Conservation (phyloP, 805 yeast genomes). For the Grigorovia transvaalensis region DNA sequence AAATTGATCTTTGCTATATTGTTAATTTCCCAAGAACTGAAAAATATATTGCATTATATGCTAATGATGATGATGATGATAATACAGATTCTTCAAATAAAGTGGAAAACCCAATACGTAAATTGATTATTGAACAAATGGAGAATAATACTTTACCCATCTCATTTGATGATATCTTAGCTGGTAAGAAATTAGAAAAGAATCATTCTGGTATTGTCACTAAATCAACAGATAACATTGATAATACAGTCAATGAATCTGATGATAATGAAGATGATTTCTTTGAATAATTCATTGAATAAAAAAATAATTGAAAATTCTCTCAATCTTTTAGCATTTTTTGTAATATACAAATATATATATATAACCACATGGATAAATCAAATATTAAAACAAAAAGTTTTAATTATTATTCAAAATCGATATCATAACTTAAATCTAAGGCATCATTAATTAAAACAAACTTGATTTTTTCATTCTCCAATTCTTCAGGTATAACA, state of each 20-base stretch:
- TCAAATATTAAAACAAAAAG: neutral
- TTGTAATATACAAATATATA: neutral
- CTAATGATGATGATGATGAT: conserved; percentile 30
- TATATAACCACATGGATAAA: neutral
- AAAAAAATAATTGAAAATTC: neutral
- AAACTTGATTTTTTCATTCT: conserved; percentile 38
- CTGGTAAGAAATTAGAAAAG: conserved; percentile 26
- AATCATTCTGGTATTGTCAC: conserved; percentile 17
- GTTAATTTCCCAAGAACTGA: conserved; percentile 67
- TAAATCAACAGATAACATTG: conserved; percentile 11
- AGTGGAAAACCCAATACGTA: conserved; percentile 37
- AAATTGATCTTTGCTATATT: conserved; percentile 64
- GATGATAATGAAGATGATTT: conserved; percentile 34
- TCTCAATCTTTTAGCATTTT: neutral
- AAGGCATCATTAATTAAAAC: conserved; percentile 57
- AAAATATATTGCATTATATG: conserved; percentile 73
- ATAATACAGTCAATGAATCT: conserved; percentile 9
- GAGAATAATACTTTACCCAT: conserved; percentile 47
- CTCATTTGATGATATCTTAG: conserved; percentile 38
- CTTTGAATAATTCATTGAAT: conserved; percentile 28
- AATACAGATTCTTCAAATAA: conserved; percentile 33
- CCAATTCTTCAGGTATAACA: conserved; percentile 39
- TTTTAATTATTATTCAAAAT: conserved; percentile 5
- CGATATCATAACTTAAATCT: conserved; percentile 37
- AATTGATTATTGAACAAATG: conserved; percentile 41